Conservation (phyloP, 1,139 yeast genomes). For the Sugiyamaella novakii region DNA sequence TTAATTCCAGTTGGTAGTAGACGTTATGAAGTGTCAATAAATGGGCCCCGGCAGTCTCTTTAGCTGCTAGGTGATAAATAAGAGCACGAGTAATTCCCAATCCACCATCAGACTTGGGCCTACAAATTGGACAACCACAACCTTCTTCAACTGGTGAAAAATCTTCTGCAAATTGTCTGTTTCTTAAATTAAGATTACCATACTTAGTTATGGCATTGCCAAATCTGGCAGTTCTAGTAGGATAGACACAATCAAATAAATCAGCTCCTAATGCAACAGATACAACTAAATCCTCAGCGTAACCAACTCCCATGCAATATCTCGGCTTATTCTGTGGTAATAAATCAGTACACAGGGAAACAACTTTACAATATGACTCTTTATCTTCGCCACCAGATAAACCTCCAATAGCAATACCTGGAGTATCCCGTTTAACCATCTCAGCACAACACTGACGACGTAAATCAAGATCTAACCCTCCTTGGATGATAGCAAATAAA, state of each 20-base stretch:
- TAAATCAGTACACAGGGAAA: constrained; percentile 45
- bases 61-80: constrained; percentile 44
- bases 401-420: constrained; percentile 52
- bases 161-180: constrained; percentile 43
- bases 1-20: constrained; percentile 47
- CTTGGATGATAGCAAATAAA: constrained; percentile 50
- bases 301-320: constrained; percentile 53
- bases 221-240: constrained; percentile 51
- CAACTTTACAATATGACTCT: constrained; percentile 45
- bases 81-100: constrained; percentile 46
- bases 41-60: constrained; percentile 50
- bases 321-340: constrained; percentile 48
- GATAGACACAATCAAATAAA: constrained; percentile 51
- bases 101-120: constrained; percentile 40
- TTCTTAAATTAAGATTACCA: constrained; percentile 44
- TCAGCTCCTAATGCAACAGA: constrained; percentile 52
- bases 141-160: constrained; percentile 45
- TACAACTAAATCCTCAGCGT: constrained; percentile 50
- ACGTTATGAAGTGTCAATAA: constrained; percentile 48
- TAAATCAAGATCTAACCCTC: constrained; percentile 48
- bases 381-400: constrained; percentile 51
- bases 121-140: constrained; percentile 48
- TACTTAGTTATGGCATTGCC: constrained; percentile 49
- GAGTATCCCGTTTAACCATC: constrained; percentile 49
- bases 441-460: constrained; percentile 46